Base-by-base conservation (phyloP, 768 basidiomycete species). In the Tremella yokohamensis region DNA sequence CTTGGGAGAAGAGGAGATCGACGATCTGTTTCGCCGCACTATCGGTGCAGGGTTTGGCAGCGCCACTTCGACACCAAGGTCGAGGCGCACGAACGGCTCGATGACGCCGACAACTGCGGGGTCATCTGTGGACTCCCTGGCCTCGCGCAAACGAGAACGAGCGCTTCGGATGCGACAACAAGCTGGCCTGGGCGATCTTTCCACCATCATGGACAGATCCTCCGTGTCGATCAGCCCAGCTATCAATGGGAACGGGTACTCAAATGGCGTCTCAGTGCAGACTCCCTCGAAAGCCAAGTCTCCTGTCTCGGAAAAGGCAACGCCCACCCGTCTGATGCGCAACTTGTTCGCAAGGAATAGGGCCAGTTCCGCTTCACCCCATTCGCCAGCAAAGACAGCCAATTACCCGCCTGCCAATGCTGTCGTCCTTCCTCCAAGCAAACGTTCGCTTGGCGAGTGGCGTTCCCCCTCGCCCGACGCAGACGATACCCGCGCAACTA, bases 141-240 rank as follows among this genome's bases (percentile, higher is more conserved):
- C 60, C 12, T 34, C 39, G 1, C 47, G 68, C 24, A 45, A 63
- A 49, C 18, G 29, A 9, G 48, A 50, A 13, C 57, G 70, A 44
- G 58, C 65, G 24, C 52, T 40, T 40, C 24, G 65, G 16, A 60
- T 72, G 57, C 57, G 62, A n/a, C 63, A 70, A 40, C 62, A 64
- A 25, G 71, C 72, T 25, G 72, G 69, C 25, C 51, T 68, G 19
- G 69, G 66, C 13, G 72, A 70, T 64, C 55, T 70, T 15, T 65
- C 42, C 25, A 68, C 64, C n/a, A 72, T 72, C 22, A 48, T 72
- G 34, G 68, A 72, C 54, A 54, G 65, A 25, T 72, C 70, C 1
- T 72, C 70, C 3, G 54, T 72, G 1, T 65, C 65, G 6, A 26
- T 69, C 2, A 60, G 64, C 0, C 58, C 68, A 0, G 56, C 50